Evolutionary conservation across 2,329 filamentous ascomycete genomes (phyloP).

Genomic region (Diaporthe nobilis): DNA sequence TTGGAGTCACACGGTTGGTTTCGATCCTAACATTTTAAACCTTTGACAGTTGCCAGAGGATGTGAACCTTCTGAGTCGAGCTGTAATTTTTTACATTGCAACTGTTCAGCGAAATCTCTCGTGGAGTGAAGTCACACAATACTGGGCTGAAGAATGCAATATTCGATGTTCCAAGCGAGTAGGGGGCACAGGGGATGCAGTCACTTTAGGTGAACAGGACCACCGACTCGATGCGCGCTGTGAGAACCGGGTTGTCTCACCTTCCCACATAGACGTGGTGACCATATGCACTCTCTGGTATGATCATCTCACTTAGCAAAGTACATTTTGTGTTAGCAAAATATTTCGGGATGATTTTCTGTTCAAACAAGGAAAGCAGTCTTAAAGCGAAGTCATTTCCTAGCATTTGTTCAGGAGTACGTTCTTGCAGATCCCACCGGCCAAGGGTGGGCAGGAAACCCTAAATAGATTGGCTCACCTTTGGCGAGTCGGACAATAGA

Average conservation of each 20-base stretch:
- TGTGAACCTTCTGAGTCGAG: neutral
- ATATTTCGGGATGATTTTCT: neutral
- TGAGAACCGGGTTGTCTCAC: neutral
- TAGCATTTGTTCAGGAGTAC: neutral
- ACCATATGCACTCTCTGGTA: neutral
- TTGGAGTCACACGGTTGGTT: neutral
- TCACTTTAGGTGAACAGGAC: neutral
- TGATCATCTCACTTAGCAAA: neutral
- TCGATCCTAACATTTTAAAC: neutral
- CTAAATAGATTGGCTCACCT: conserved; percentile 7
- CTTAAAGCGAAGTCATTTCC: too few relatives aligned
- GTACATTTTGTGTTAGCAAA: neutral
- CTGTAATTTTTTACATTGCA: neutral
- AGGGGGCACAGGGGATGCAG: neutral
- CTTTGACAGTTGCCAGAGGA: neutral
- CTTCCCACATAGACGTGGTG: neutral
- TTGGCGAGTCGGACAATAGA: neutral
- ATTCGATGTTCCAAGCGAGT: neutral
- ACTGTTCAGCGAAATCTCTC: neutral
- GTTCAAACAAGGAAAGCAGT: neutral
- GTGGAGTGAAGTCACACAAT: too few relatives aligned
- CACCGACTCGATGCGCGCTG: too few relatives aligned
- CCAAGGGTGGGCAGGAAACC: conserved; percentile 2
- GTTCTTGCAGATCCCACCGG: neutral
- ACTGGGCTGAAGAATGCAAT: too few relatives aligned